phyloP scores from a whole-genome alignment of 441 rosid species.

The Gossypium schwendimanii region DNA sequence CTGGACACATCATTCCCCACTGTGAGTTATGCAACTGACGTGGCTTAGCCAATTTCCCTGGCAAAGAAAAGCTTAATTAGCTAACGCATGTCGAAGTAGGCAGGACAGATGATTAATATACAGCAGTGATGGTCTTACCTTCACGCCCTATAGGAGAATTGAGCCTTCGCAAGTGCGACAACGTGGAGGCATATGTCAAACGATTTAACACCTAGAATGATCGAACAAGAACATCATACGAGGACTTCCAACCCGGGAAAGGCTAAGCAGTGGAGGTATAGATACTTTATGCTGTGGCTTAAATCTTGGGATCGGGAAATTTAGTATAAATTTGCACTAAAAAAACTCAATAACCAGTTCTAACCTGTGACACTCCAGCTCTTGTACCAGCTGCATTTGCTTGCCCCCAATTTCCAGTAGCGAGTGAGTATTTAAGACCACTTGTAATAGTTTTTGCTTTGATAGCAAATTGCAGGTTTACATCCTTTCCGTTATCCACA shows the following conservation, averaged over 20 bases:
- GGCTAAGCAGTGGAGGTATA: background rate
- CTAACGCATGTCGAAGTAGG: background rate
- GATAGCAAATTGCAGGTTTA: slow-evolving; percentile 87
- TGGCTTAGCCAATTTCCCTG: slow-evolving; percentile 97
- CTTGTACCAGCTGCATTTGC: slow-evolving; percentile 99
- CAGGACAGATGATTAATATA: slow-evolving; percentile 8
- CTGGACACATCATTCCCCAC: slow-evolving; percentile 99
- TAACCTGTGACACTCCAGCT: slow-evolving; percentile 99
- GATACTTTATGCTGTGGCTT: background rate
- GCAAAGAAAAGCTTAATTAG: slow-evolving; percentile 14
- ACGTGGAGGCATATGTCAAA: slow-evolving; percentile 90
- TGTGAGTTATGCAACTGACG: slow-evolving; percentile 97
- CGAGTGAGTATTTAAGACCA: slow-evolving; percentile 93
- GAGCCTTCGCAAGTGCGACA: slow-evolving; percentile 91
- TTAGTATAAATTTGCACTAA: background rate
- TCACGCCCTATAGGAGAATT: slow-evolving; percentile 98
- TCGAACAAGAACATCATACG: slow-evolving; percentile 2
- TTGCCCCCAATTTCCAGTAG: slow-evolving; percentile 99
- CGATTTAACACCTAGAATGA: slow-evolving; percentile 77
- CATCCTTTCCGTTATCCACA: slow-evolving; percentile 95
- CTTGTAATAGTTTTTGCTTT: slow-evolving; percentile 95
- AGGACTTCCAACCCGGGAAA: background rate
- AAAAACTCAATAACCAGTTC: slow-evolving; percentile 2
- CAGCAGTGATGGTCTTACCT: slow-evolving; percentile 45
- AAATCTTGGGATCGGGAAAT: background rate